Evolutionary conservation across 2,329 filamentous ascomycete species (phyloP).

Genomic region (Botrytis aclada): DNA sequence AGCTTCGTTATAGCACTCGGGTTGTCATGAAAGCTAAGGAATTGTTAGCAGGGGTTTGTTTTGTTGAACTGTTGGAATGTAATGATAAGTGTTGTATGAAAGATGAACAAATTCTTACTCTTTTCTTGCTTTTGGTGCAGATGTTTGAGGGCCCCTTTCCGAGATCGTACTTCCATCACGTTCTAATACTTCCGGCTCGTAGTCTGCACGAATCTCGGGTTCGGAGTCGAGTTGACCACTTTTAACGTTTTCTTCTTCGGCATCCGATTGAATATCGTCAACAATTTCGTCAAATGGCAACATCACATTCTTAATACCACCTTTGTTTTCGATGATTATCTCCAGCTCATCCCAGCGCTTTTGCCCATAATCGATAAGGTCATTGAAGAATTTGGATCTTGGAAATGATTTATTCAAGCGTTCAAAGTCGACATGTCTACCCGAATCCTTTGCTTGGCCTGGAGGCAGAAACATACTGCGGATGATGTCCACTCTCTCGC

Average conservation of each 20-base stretch:
- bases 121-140: neutral
- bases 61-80: neutral
- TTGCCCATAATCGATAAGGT: constrained; percentile 47
- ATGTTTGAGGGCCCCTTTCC: neutral
- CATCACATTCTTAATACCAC: constrained; percentile 40
- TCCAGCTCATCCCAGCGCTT: constrained; percentile 46
- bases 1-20: neutral
- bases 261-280: constrained; percentile 31
- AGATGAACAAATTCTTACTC: neutral
- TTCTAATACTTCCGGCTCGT: constrained; percentile 12
- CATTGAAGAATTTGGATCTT: constrained; percentile 48
- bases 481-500: constrained; percentile 40
- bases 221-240: neutral
- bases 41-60: neutral
- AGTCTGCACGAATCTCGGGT: constrained; percentile 21
- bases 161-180: neutral
- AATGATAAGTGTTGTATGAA: neutral
- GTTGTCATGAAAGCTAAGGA: neutral
- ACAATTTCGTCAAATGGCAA: constrained; percentile 39
- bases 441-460: constrained; percentile 33
- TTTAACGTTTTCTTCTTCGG: neutral
- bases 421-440: constrained; percentile 42
- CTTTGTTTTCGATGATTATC: constrained; percentile 41
- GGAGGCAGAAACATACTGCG: constrained; percentile 37
- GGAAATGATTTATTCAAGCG: constrained; percentile 45